Evolutionary conservation across 352 stramenopile genomes (phyloP), one percentile per base, ranked within the genome.

Genomic region (Plasmopara halstedii): DNA sequence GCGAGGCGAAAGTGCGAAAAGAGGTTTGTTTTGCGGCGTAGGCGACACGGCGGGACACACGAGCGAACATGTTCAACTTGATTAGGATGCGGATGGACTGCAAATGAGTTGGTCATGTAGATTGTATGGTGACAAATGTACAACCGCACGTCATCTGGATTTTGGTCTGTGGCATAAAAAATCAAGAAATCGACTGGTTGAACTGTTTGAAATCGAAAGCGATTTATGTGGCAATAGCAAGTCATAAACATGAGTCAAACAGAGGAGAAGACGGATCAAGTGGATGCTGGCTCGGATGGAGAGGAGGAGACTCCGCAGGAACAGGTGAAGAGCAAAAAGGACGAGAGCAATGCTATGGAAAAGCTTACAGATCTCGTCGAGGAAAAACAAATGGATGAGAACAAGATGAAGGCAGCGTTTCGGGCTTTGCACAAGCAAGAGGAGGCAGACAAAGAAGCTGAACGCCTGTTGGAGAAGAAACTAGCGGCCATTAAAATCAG

Each of bases 381-480:
- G 62, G 81, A 93, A 61, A 90, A 88, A 56, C 70, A 87, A 42
- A 85, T 93, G 73, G 82, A 93, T 69, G 78, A 83, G 38, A 84
- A 90, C 72, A 89, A 88, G 66, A 88, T 92, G 78, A 89, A 88
- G 56, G 45, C 81, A 46, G 77, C 81, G 21, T 88, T 93, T 50
- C 56, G 75, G 50, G 65, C 72, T 39, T 55, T 93, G 51, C 70
- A 58, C 31, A 86, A 88, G 51, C 72, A 89, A 48, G 82, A 89
- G 46, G 82, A 90, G 50, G 78, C 79, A 6, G 76, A 93, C 50
- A 90, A 89, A 52, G 76, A 90, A 39, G 75, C 77, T 5, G 74
- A 86, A 42, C 69, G 71, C 34, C 76, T 83, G 54, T 58, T 79
- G 23, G 82, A 90, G 58, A 88, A 88, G 57, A 71, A 81, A 34